These are phyloP conservation scores for Eucalyptus sideroxylon DNA, from an alignment of 345 rosid genomes.

Conservation along the genomic window DNA sequence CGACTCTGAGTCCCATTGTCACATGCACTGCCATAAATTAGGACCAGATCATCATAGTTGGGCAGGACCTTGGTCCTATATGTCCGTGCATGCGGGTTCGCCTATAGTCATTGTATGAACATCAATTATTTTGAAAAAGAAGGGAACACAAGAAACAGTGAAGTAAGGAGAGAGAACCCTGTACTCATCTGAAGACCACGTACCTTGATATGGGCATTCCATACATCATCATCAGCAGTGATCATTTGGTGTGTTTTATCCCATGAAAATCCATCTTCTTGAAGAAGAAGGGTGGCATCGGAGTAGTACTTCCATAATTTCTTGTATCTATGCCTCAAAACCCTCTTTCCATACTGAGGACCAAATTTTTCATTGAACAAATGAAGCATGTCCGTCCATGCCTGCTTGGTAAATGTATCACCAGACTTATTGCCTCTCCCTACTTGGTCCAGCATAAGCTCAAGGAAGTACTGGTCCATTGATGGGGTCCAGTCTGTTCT, in stretches of 20 bases:
- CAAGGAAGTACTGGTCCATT: constrained; percentile 71
- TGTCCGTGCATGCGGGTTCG: constrained; percentile 47
- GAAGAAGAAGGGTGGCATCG: constrained; percentile 37
- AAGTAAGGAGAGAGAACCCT: not conserved
- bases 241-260: constrained; percentile 48
- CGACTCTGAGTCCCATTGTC: constrained; percentile 8
- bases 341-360: constrained; percentile 64
- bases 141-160: not conserved
- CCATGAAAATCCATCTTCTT: constrained; percentile 65
- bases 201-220: constrained; percentile 77
- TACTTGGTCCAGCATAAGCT: constrained; percentile 71
- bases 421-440: constrained; percentile 57
- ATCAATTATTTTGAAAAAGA: not conserved
- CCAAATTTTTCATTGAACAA: constrained; percentile 59
- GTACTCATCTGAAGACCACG: not conserved
- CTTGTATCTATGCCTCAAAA: constrained; percentile 64
- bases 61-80: constrained; percentile 61
- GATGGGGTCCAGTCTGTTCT: constrained; percentile 67
- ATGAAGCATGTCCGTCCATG: constrained; percentile 74
- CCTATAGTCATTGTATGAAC: constrained; percentile 17
- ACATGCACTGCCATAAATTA: constrained; percentile 31
- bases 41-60: constrained; percentile 51
- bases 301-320: constrained; percentile 59
- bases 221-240: constrained; percentile 42
- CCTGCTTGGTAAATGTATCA: constrained; percentile 59